phyloP scores from a whole-genome alignment of 2,329 filamentous ascomycete genomes.

The Arthrobotrys megalospora region DNA sequence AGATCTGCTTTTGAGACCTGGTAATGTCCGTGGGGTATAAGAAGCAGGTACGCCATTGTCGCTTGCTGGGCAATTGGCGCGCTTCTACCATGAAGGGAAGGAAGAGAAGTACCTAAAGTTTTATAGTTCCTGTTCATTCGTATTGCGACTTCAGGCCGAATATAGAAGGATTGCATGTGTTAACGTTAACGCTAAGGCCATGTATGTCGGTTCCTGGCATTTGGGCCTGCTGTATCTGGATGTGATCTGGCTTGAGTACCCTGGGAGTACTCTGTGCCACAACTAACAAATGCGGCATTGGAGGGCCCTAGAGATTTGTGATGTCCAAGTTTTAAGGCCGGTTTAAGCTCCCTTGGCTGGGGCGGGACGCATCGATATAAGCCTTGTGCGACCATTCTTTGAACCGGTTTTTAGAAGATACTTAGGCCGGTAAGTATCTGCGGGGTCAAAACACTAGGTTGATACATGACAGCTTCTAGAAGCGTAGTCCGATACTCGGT shows the following conservation, averaged over 20 bases:
- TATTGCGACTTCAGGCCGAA: conserved; percentile 5
- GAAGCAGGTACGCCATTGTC: conserved; percentile 31
- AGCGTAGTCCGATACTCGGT: background rate
- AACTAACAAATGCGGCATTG: conserved; percentile 24
- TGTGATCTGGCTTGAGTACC: background rate
- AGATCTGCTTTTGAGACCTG: conserved; percentile 19
- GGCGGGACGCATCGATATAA: background rate
- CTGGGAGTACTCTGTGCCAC: background rate
- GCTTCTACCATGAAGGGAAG: conserved; percentile 42
- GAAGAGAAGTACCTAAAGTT: conserved; percentile 13
- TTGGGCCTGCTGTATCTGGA: conserved; percentile 16
- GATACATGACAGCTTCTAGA: conserved; percentile 20
- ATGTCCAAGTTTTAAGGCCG: conserved; percentile 10
- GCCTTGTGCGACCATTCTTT: conserved; percentile 3
- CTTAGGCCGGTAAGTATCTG: conserved; percentile 12
- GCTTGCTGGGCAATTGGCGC: conserved; percentile 11
- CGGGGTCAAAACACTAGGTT: conserved; percentile 23
- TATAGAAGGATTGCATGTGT: conserved; percentile 15
- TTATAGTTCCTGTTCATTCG: conserved; percentile 1
- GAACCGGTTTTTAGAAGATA: background rate
- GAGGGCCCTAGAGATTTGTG: background rate
- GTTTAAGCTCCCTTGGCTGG: conserved; percentile 26
- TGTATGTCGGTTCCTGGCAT: background rate
- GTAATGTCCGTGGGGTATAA: conserved; percentile 16
- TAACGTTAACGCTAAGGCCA: background rate